A percentile compares a stretch with the other conserved stretches of the same genome.
These are phyloP conservation scores for Diaporthe helianthi DNA, from an alignment of 2,329 filamentous ascomycete species.

Conservation along the genomic window DNA sequence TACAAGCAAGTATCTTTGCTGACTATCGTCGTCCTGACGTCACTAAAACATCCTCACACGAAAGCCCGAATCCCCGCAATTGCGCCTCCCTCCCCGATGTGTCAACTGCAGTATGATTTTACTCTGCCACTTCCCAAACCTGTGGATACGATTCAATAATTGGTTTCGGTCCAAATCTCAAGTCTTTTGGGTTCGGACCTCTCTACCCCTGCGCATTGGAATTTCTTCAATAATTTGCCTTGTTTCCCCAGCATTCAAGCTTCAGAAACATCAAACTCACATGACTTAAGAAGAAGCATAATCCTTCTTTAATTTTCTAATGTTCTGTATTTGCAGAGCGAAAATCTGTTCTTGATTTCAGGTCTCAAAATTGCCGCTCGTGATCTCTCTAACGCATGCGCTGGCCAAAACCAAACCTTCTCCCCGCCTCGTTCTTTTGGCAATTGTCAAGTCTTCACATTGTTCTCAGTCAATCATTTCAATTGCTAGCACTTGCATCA, in stretches of 20 bases:
- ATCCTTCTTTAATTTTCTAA: no score
- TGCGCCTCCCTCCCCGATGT: neutral
- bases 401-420: no score
- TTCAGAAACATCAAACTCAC: neutral
- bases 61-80: constrained; percentile 30
- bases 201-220: neutral
- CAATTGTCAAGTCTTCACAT: neutral
- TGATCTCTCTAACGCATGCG: neutral
- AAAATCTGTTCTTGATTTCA: neutral
- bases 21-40: neutral
- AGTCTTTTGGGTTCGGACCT: neutral
- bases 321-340: no score
- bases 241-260: neutral
- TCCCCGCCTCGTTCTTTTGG: neutral
- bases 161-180: neutral
- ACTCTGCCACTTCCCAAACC: neutral
- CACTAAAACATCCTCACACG: neutral
- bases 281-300: neutral
- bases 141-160: neutral
- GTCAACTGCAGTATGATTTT: neutral
- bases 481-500: neutral
- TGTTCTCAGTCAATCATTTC: neutral
- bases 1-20: neutral
- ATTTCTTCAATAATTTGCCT: neutral
- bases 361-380: no score